These are phyloP conservation scores for Paracoccidioides lutzii DNA, from an alignment of 2,329 filamentous ascomycete species.

Conservation along the genomic window DNA sequence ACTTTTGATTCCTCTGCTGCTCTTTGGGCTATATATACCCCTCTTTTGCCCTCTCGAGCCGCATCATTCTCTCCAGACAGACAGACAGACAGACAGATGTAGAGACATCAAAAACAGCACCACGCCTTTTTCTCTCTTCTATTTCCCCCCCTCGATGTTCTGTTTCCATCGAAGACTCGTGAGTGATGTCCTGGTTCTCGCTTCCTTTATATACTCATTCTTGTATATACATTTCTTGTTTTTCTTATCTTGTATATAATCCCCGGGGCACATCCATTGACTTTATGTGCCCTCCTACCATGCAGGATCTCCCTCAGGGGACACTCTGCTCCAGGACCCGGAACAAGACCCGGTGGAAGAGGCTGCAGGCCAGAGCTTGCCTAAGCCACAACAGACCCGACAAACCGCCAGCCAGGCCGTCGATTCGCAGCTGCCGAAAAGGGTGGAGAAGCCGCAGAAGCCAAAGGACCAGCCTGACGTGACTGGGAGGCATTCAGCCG, in stretches of 20 bases:
- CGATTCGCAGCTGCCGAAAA: not conserved
- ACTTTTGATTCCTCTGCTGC: not conserved
- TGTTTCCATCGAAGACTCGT: not conserved
- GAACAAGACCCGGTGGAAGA: not conserved
- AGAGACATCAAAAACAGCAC: not conserved
- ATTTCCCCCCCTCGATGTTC: not conserved
- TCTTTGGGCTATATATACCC: conserved; percentile 1
- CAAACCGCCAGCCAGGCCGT: not conserved
- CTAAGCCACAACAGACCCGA: not conserved
- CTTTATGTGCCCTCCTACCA: not conserved
- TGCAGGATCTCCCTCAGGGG: not conserved
- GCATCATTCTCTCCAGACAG: too few relatives aligned
- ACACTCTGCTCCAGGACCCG: not conserved
- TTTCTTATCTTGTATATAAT: not conserved
- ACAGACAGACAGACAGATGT: not conserved
- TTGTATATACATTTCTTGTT: not conserved
- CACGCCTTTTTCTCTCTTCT: not conserved
- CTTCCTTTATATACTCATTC: not conserved
- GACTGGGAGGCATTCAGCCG: not conserved
- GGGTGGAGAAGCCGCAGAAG: not conserved
- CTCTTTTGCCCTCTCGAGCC: not conserved
- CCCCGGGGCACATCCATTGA: not conserved
- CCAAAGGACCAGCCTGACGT: not conserved
- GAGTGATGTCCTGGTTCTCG: not conserved
- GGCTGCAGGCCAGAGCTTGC: not conserved